Evolutionary conservation across 305 asterid genomes (phyloP).

Genomic region (Fraxinus greggii): DNA sequence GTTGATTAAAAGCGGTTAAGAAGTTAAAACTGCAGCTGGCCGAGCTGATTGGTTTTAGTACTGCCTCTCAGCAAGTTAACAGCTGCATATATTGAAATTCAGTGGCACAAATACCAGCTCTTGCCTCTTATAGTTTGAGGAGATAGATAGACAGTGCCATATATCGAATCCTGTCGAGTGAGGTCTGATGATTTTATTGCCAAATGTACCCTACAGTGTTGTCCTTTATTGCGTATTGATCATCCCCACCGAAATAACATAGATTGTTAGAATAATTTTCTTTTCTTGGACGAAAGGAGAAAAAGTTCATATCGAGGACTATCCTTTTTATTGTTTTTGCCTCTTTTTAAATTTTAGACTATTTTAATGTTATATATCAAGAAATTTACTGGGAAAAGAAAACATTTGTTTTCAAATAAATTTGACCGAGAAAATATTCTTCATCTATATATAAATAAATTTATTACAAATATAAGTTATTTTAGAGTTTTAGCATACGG

Average conservation of each 20-base stretch:
- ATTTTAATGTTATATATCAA: neutral
- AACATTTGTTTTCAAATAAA: neutral
- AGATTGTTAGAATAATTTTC: neutral
- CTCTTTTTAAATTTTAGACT: neutral
- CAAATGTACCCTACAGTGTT: neutral
- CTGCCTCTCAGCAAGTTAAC: constrained; percentile 52
- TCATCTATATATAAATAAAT: neutral
- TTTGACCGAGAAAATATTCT: neutral
- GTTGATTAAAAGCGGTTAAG: neutral
- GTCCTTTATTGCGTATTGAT: neutral
- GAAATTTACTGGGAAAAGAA: neutral
- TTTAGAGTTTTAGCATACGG: neutral
- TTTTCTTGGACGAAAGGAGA: neutral
- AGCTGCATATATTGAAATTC: constrained; percentile 41
- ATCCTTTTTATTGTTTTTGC: neutral
- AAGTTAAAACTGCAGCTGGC: constrained; percentile 48
- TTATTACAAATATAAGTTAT: neutral
- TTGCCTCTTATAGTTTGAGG: constrained; percentile 30
- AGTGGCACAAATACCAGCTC: constrained; percentile 56
- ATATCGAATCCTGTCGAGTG: neutral
- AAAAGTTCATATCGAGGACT: neutral
- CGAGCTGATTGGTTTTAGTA: constrained; percentile 60
- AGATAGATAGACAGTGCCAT: constrained; percentile 1
- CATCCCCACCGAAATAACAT: neutral
- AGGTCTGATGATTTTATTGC: neutral